Conservation (phyloP, 805 yeast species). For the Metschnikowia lochheadii region DNA sequence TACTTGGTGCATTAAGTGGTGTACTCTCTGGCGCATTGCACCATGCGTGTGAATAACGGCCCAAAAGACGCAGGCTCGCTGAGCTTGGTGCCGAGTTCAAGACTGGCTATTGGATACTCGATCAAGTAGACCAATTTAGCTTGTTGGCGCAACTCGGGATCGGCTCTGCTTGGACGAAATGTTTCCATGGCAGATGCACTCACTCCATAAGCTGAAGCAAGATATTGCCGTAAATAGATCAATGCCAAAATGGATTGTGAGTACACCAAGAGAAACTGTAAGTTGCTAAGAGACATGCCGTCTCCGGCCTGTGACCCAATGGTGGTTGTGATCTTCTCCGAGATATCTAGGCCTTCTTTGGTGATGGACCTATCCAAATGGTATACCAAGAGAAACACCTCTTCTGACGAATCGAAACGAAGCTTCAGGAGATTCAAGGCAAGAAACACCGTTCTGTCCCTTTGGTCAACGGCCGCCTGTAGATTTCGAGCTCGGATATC, state of each 20-base stretch:
- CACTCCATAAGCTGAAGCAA: conserved; percentile 22
- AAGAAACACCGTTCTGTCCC: conserved; percentile 24
- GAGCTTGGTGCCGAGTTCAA: conserved; percentile 10
- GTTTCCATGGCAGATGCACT: conserved; percentile 21
- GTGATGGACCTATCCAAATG: conserved; percentile 42
- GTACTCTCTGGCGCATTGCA: conserved; percentile 10
- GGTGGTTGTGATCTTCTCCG: conserved; percentile 19
- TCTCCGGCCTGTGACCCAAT: conserved; percentile 11
- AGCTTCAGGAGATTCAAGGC: conserved; percentile 35
- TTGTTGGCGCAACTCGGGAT: conserved; percentile 30
- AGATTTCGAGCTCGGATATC: conserved; percentile 7
- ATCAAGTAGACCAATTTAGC: conserved; percentile 19
- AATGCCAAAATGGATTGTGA: conserved; percentile 17
- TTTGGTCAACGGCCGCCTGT: conserved; percentile 14
- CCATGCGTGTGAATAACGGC: conserved; percentile 12
- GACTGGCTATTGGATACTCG: conserved; percentile 12
- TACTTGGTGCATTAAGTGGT: conserved; percentile 2
- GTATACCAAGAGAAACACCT: conserved; percentile 42
- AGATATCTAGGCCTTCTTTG: conserved; percentile 38
- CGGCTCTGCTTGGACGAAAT: conserved; percentile 27
- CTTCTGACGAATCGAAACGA: conserved; percentile 46
- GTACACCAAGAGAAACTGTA: conserved; percentile 14
- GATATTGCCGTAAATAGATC: conserved; percentile 17
- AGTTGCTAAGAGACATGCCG: conserved; percentile 15
- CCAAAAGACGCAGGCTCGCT: conserved; percentile 13